phyloP scores from a whole-genome alignment of 2,329 filamentous ascomycete species.

The Fusarium aywerte region DNA sequence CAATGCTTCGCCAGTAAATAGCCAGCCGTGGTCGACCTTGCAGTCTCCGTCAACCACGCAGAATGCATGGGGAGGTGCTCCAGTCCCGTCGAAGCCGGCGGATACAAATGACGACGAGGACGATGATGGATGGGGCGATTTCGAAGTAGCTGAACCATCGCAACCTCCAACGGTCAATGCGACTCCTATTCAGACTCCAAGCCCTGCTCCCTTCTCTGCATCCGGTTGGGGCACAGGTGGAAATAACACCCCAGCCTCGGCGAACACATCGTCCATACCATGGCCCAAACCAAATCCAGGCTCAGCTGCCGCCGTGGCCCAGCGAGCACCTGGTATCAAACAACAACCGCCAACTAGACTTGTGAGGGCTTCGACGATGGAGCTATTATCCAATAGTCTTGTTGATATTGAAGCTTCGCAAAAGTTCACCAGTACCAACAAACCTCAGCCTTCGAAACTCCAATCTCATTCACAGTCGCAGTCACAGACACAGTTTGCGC shows the following conservation, averaged over 20 bases:
- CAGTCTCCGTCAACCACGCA: conserved; percentile 39
- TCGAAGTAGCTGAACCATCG: conserved; percentile 65
- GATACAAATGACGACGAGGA: conserved; percentile 58
- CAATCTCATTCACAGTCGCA: background rate
- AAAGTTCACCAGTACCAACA: conserved; percentile 1
- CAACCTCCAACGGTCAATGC: conserved; percentile 17
- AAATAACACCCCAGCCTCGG: conserved; percentile 10
- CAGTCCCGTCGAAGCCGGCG: conserved; percentile 30
- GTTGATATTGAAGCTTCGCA: conserved; percentile 51
- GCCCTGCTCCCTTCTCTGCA: conserved; percentile 12
- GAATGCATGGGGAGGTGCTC: conserved; percentile 34
- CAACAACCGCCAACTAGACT: conserved; percentile 38
- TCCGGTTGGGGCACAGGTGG: conserved; percentile 27
- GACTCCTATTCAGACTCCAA: conserved; percentile 23
- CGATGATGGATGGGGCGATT: conserved; percentile 75
- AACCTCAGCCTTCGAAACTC: conserved; percentile 12
- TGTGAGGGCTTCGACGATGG: conserved; percentile 62
- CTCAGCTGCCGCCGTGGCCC: conserved; percentile 14
- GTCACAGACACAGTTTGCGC: conserved; percentile 16
- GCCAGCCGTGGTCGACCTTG: conserved; percentile 50
- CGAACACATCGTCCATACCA: conserved; percentile 32
- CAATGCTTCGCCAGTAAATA: conserved; percentile 22
- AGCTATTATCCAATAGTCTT: conserved; percentile 65
- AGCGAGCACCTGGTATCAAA: conserved; percentile 4
- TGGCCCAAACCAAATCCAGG: conserved; percentile 27